Evolutionary conservation across 805 yeast genomes (phyloP).

Genomic region (Saturnispora silvae): DNA sequence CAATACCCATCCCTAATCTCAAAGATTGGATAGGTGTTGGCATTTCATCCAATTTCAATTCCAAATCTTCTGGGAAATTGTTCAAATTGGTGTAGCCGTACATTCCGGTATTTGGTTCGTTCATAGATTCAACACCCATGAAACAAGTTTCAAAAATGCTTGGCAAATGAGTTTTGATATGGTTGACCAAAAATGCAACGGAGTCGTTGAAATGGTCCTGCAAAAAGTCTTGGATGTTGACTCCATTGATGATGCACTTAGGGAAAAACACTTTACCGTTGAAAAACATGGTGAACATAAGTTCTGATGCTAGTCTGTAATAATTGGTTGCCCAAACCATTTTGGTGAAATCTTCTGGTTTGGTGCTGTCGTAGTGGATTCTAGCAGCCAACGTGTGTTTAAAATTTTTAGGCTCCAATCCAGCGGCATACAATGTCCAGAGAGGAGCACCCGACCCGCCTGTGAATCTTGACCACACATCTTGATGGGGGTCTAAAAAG

Average conservation of each 20-base stretch:
- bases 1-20: constrained; percentile 67
- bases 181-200: constrained; percentile 34
- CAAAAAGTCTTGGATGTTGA: constrained; percentile 67
- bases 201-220: constrained; percentile 55
- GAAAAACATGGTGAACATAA: constrained; percentile 81
- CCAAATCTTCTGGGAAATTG: constrained; percentile 47
- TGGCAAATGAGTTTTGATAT: constrained; percentile 32
- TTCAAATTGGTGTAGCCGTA: constrained; percentile 52
- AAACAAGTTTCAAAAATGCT: constrained; percentile 37
- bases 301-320: constrained; percentile 57
- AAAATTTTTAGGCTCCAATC: constrained; percentile 70
- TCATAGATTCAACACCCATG: constrained; percentile 74
- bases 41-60: constrained; percentile 64
- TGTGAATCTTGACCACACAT: constrained; percentile 79
- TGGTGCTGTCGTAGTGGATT: constrained; percentile 48
- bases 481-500: constrained; percentile 85
- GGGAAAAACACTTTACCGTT: constrained; percentile 75
- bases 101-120: constrained; percentile 76
- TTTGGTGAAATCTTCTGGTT: constrained; percentile 47
- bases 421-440: constrained; percentile 89
- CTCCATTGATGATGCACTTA: constrained; percentile 55
- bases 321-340: constrained; percentile 95
- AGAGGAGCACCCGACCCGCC: constrained; percentile 94
- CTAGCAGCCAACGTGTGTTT: constrained; percentile 68
- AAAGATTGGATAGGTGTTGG: constrained; percentile 75